Percentiles rank a stretch among this genome's conserved stretches.
Evolutionary conservation across 2,329 filamentous ascomycete genomes (phyloP).

Genomic region (Ascochyta viciae-villosae): DNA sequence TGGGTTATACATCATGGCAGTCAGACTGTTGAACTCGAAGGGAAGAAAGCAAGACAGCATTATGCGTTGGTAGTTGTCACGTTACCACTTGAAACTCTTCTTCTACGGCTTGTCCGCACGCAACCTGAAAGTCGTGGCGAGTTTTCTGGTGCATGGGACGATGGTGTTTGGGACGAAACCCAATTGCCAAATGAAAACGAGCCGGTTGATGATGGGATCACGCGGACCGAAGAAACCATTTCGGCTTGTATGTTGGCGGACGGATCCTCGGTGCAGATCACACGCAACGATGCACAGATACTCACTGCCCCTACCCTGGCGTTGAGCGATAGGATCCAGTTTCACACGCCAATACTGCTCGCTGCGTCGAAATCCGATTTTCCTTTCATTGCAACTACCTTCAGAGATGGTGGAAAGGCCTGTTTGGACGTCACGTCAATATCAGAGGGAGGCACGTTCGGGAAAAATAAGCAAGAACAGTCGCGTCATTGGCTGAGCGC

Average conservation of each 20-base stretch:
- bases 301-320: conserved; percentile 29
- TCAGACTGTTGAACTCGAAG: conserved; percentile 36
- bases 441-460: conserved; percentile 24
- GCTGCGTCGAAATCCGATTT: conserved; percentile 26
- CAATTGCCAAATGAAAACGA: conserved; percentile 34
- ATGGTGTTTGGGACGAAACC: conserved; percentile 34
- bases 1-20: conserved; percentile 48
- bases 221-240: conserved; percentile 42
- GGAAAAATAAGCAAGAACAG: conserved; percentile 1
- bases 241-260: conserved; percentile 33
- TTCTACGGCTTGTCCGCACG: conserved; percentile 37
- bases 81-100: conserved; percentile 39
- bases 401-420: conserved; percentile 24
- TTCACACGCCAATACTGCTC: conserved; percentile 28
- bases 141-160: conserved; percentile 32
- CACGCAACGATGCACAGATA: conserved; percentile 31
- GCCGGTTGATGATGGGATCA: conserved; percentile 30
- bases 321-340: conserved; percentile 24
- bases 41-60: conserved; percentile 34
- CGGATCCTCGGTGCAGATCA: conserved; percentile 41
- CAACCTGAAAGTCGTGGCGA: conserved; percentile 27
- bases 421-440: conserved; percentile 36
- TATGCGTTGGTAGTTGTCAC: conserved; percentile 49
- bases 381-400: conserved; percentile 29
- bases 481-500: conserved; percentile 25